Evolutionary conservation across 257 asterid species (phyloP).

Genomic region (Voacanga thouarsii): DNA sequence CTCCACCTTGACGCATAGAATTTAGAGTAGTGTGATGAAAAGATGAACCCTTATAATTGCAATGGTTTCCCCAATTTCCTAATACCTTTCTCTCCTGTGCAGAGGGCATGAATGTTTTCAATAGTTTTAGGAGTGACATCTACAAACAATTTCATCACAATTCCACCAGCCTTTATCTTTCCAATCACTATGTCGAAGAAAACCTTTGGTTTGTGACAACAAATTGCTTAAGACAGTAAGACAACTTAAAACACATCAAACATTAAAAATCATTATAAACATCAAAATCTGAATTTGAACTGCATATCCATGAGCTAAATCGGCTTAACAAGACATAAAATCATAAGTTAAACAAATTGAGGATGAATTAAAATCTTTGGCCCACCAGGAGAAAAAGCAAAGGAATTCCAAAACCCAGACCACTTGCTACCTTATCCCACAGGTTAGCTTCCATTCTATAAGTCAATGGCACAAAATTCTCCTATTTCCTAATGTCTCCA

Average conservation of each 20-base stretch:
- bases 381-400: neutral
- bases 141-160: conserved; percentile 62
- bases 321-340: neutral
- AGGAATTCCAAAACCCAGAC: neutral
- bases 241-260: neutral
- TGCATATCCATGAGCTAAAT: neutral
- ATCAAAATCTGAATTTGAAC: neutral
- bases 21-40: conserved; percentile 66
- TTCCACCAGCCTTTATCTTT: conserved; percentile 51
- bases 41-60: conserved; percentile 68
- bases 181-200: conserved; percentile 76
- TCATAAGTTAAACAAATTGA: neutral
- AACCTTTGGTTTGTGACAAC: conserved; percentile 44
- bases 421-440: neutral
- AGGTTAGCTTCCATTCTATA: neutral
- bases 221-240: no score
- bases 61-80: conserved; percentile 55
- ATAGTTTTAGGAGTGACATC: conserved; percentile 67
- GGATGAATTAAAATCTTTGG: neutral
- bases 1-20: conserved; percentile 89
- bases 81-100: conserved; percentile 73
- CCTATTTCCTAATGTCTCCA: neutral
- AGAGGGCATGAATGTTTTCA: conserved; percentile 66
- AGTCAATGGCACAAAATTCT: neutral
- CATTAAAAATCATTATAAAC: neutral